These are phyloP conservation scores for Puccinia coronata DNA, from an alignment of 1,284 basidiomycete genomes.

Conservation along the genomic window DNA sequence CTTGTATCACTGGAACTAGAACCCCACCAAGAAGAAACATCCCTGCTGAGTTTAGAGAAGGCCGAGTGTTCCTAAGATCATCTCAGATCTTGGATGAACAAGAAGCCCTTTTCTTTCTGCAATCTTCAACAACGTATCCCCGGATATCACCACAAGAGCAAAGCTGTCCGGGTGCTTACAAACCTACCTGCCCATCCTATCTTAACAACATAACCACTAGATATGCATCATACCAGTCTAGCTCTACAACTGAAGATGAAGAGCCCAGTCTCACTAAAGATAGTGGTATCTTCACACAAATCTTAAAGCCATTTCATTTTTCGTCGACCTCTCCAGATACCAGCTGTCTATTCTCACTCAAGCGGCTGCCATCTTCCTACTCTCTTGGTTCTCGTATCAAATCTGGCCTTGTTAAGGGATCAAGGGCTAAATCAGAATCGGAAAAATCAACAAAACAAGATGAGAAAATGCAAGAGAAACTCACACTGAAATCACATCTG, in stretches of 20 bases:
- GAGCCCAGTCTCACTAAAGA: conserved; percentile 1
- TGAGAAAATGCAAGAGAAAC: not conserved
- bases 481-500: not conserved
- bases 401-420: not conserved
- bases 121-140: not conserved
- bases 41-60: conserved; percentile 8
- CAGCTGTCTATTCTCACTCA: not conserved
- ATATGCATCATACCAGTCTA: not conserved
- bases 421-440: not conserved
- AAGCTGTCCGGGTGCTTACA: not conserved
- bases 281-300: not conserved
- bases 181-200: not conserved
- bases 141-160: not conserved
- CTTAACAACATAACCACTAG: not conserved
- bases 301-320: not conserved
- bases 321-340: not conserved
- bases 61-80: not conserved
- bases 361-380: not conserved
- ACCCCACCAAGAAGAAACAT: not conserved
- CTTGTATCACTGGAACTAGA: not conserved
- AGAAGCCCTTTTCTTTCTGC: not conserved
- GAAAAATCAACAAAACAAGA: not conserved
- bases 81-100: not conserved
- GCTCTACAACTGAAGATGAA: not conserved
- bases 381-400: not conserved